These are phyloP conservation scores for Pseudohalonectria lignicola DNA, from an alignment of 2,329 filamentous ascomycete species.

Conservation along the genomic window DNA sequence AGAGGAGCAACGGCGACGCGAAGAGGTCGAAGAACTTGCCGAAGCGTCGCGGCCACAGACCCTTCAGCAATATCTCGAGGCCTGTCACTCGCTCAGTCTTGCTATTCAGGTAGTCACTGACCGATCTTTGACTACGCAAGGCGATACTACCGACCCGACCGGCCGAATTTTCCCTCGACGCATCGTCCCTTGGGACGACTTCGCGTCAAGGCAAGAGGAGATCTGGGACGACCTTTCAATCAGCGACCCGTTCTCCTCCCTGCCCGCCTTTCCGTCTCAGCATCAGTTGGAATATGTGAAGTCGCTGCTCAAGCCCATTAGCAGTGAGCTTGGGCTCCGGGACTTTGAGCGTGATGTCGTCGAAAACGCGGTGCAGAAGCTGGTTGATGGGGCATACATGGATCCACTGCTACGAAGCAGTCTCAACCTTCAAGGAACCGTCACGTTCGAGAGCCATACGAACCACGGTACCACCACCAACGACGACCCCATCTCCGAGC, in stretches of 20 bases:
- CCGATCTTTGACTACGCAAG: no score
- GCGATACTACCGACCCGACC: no score
- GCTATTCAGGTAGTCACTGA: conserved; percentile 16
- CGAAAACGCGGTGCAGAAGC: conserved; percentile 21
- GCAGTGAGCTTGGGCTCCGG: conserved; percentile 21
- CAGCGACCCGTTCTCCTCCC: conserved; percentile 15
- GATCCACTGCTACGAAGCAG: conserved; percentile 14
- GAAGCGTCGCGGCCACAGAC: conserved; percentile 10
- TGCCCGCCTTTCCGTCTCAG: conserved; percentile 16
- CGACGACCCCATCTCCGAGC: conserved; percentile 12
- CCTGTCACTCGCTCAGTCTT: conserved; percentile 19
- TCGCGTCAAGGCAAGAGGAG: conserved; percentile 16
- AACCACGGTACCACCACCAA: conserved; percentile 17
- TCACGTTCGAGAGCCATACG: conserved; percentile 25
- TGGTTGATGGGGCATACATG: conserved; percentile 16
- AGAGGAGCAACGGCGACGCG: conserved; percentile 13
- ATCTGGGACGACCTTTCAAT: conserved; percentile 18
- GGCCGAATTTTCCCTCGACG: conserved; percentile 20
- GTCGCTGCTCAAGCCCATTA: conserved; percentile 19
- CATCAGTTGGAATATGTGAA: conserved; percentile 22
- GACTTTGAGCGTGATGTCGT: conserved; percentile 20
- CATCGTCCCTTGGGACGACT: conserved; percentile 24
- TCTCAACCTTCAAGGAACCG: conserved; percentile 18
- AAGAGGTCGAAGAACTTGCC: conserved; percentile 14
- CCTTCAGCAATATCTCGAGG: conserved; percentile 18